Base-by-base conservation (phyloP, 1,284 basidiomycete genomes). In the Cryptococcus floricola region DNA sequence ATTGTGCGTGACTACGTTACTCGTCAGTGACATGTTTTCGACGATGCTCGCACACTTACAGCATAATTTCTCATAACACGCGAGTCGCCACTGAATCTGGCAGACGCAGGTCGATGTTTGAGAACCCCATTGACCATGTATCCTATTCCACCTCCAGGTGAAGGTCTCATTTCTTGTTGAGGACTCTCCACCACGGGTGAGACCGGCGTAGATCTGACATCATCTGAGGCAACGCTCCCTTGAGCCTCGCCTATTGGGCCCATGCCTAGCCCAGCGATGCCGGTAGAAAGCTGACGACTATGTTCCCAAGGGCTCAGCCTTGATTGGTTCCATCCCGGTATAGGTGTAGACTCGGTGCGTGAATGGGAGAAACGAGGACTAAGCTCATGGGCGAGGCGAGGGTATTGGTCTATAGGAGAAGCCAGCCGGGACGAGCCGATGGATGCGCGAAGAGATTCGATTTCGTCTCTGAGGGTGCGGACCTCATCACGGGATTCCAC, bases 401-500 rank as follows among this genome's bases (percentile, higher is more conserved):
- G 59, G 7, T 48, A 59, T 31, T 41, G 50, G 31, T 45, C 57
- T n/a, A 58, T 52, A 18, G 63, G 66, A 3, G 64, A 66, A 12
- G 43, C 39, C 31, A 39, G 44, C 43, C 65, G 50, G 19, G 61
- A 59, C 14, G 63, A 57, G 25, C 65, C 63, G 28, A 64, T 57
- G 16, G 55, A 52, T 0, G 62, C 50, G 10, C 83, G 79, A 42
- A 84, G 81, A 68, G 91, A 88, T 51, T 87, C 87, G 0, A 87
- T 74, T 71, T 92, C 89, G 63, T 86, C 85, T 54, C 85, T 85
- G 48, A 90, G 72, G 2, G 78, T 68, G 53, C 85, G 82, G 7
- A 86, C 73, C 60, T 91, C 88, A 66, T 92, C 89, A n/a, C 89
- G 82, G 1, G 88, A 81, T 50, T 89, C 86, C 3, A 82, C 74